A percentile compares a stretch with the other conserved stretches of the same genome.
Conservation (phyloP, 2,329 filamentous ascomycete species). For the Cadophora gregata region DNA sequence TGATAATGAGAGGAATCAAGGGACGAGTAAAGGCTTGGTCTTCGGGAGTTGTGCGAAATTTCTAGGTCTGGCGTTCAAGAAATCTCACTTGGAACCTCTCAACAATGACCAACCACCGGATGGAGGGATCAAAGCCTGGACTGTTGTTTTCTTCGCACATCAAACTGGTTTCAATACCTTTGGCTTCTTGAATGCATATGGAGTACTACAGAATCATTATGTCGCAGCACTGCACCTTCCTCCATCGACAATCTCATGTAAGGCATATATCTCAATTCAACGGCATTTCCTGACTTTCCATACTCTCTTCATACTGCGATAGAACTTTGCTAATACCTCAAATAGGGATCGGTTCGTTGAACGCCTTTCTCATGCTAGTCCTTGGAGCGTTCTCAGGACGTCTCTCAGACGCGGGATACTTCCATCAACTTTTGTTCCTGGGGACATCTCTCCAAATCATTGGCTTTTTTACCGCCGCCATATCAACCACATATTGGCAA, state of each 20-base stretch:
- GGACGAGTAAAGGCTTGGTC: neutral
- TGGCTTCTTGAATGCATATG: constrained; percentile 41
- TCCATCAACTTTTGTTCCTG: constrained; percentile 38
- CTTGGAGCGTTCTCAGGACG: constrained; percentile 34
- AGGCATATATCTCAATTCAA: neutral
- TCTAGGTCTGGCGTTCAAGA: constrained; percentile 1
- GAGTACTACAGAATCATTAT: constrained; percentile 48
- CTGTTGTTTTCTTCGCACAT: constrained; percentile 41
- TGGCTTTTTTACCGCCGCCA: constrained; percentile 51
- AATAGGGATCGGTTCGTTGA: constrained; percentile 48
- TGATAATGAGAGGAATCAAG: neutral
- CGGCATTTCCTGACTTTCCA: neutral
- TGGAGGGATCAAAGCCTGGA: constrained; percentile 42
- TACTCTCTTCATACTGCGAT: neutral
- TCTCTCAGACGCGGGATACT: constrained; percentile 36
- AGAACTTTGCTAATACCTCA: neutral
- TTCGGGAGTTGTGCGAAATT: neutral
- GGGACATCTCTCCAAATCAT: constrained; percentile 45
- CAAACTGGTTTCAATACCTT: constrained; percentile 44
- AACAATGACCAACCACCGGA: constrained; percentile 28
- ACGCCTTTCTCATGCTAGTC: constrained; percentile 52
- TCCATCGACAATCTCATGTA: constrained; percentile 48
- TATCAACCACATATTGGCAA: constrained; percentile 52
- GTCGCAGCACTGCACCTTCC: constrained; percentile 42
- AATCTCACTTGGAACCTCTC: constrained; percentile 16